Evolutionary conservation across 2,329 filamentous ascomycete genomes (phyloP), one percentile per base, ranked within the genome.

Genomic region (Onygena corvina): DNA sequence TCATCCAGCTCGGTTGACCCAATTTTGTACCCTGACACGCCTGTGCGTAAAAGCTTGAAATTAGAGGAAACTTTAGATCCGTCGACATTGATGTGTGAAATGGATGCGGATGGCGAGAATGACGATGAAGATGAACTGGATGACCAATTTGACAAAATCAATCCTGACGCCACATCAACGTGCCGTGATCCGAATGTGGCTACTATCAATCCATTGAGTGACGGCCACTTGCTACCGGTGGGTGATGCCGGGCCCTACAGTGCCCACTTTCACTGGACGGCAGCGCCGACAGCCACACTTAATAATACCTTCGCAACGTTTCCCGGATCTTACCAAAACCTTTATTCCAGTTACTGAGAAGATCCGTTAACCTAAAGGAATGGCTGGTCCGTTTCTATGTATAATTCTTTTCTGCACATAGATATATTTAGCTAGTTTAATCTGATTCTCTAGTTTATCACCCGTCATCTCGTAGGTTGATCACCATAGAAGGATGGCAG

Each of bases 41-140:
- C 75, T 2, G 72, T 69, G 14, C 84, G 84, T 50, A 86, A 86
- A 64, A 84, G 85, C 0, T 69, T 90, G 56, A 90, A 88, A 62
- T 70, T 92, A 2, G 85, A 90, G 64, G 84, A 89, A 62, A 84
- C 84, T 0, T 90, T 69, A 50, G 65, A 60, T 76, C 84, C 82
- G 79, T 63, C 84, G 75, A 14, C 82, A 81, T 0, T 48, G n/a
- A 34, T 49, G n/a, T 35, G 29, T 20, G 66, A 69, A 3, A 69
- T 75, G 21, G 76, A 78, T 0, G 73, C 72, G 7, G 67, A 70
- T 2, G 69, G 75, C 14, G 76, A 76, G 40, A 73, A 76, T 3
- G 79, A 81, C 16, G 77, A 78, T 1, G 79, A 77, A 12, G 73
- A 72, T 0, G 73, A 74, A 0, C 71, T 71, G 0, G 72, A 75